Evolutionary conservation across 306 rosid species (phyloP), one percentile per base, ranked within the genome.

Genomic region (Mimosa pudica): DNA sequence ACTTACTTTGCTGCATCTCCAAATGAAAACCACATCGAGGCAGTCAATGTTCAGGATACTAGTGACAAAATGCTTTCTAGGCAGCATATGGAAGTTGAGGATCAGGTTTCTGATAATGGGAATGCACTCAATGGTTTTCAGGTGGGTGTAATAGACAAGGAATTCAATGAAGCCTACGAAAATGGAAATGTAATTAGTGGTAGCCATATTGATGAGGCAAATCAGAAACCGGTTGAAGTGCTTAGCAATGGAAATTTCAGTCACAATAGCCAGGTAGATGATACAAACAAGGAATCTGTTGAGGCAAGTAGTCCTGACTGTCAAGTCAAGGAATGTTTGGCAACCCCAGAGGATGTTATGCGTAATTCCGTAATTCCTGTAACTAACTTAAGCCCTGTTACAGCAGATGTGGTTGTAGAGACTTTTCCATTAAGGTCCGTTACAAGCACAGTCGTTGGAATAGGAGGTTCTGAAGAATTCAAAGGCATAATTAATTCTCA

Each of bases 401-500:
- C 80, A 71, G 73, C 80, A 18, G 87, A 89, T 65, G 87, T 86
- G 67, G 74, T 80, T 58, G 94, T 96, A 60, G 98, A 93, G 89
- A 90, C 94, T 78, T 91, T 91, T 76, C 96, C 99, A 63, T 63
- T 89, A 78, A 88, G 80, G 66, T 77, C 86, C n/a, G 70, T 68
- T 83, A 63, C 81, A n/a, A 62, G 75, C 73, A 75, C 80, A 65
- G 36, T 64, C 14, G 70, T 80, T 48, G 78, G 73, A 77, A 81
- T 68, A 76, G 89, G 81, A 73, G 79, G 71, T 41, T 80, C 77
- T 13, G 88, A 47, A 70, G 87, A 76, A 82, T 71, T 64, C 78
- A 80, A 42, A 52, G 82, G 82, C 77, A 48, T 71, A 9, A 75
- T 33, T 52, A 54, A 38, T 77, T 66, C 88, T 77, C 49, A 68